Base-by-base conservation (phyloP, 495 filamentous ascomycete species). In the Neurospora sp. region DNA sequence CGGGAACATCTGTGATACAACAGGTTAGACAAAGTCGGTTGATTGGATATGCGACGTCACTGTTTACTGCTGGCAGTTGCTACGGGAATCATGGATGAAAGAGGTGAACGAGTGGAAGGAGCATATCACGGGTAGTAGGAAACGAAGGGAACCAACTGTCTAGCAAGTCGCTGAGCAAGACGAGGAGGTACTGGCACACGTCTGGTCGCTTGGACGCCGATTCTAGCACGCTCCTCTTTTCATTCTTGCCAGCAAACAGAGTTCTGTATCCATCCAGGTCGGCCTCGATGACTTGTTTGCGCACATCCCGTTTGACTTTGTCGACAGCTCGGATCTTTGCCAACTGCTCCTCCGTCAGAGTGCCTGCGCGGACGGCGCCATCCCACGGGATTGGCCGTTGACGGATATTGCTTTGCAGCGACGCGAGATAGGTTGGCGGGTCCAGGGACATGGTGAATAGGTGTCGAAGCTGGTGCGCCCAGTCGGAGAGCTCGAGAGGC, bases 241-340 rank as follows among this genome's bases (percentile, higher is more conserved):
- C 85, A 40, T 88, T 84, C 44, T 78, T 82, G 59, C 96, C 96
- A 8, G 97, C 84, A 75, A 99, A 89, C 74, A 98, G 86, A 59
- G 84, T 84, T 70, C 87, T 86, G 83, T 97, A 99, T 41, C 89
- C 92, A 69, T 90, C 84, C 8, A 94, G 82, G 81, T 98, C 93
- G 35, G 82, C 82, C 79, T 96, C 93, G 73, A 98, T 89, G 40
- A 90, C 91, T 76, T 94, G 88, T 77, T 89, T 89, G 78, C 94
- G 89, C 74, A 79, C 80, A 79, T 96, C 93, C 78, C 92, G 94
- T 76, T 93, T 91, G 75, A 96, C 94, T 84, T 98, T 99, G 81
- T 98, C 96, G 76, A 98, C 93, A 69, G 96, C 93, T 82, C 96
- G 94, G 84, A 99, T 98, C 86, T 93, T 94, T 85, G 92, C 94